Evolutionary conservation across 768 basidiomycete species (phyloP).

Genomic region (Coprinopsis cinerea): DNA sequence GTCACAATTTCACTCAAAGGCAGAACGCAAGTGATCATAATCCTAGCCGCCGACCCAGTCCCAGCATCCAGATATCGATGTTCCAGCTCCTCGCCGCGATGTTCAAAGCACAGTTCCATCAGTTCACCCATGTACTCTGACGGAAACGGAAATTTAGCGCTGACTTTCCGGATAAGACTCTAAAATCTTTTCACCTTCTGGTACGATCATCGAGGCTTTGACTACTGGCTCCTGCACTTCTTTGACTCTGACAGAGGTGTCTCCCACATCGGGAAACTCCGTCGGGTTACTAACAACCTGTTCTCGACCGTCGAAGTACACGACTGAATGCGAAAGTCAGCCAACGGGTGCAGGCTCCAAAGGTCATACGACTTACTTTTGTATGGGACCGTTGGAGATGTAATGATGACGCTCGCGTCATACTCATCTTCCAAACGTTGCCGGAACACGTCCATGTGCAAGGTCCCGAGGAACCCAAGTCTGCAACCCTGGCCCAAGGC

Average conservation of each 20-base stretch:
- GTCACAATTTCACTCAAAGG: conserved; percentile 92
- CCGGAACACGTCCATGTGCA: conserved; percentile 96
- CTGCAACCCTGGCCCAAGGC: conserved; percentile 94
- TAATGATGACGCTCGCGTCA: conserved; percentile 89
- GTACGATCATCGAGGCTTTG: conserved; percentile 89
- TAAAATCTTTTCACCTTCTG: conserved; percentile 56
- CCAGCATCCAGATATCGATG: conserved; percentile 76
- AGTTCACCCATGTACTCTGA: conserved; percentile 90
- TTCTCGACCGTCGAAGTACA: conserved; percentile 56
- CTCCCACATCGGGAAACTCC: conserved; percentile 84
- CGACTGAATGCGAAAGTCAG: no score
- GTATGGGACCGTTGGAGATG: conserved; percentile 93
- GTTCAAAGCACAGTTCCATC: conserved; percentile 89
- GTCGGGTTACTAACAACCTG: conserved; percentile 84
- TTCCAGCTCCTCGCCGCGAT: conserved; percentile 78
- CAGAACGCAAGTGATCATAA: conserved; percentile 77
- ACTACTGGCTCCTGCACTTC: conserved; percentile 91
- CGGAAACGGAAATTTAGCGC: conserved; percentile 1
- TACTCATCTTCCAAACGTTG: conserved; percentile 97
- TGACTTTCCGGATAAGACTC: neutral
- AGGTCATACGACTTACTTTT: conserved; percentile 45
- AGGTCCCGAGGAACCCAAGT: conserved; percentile 89
- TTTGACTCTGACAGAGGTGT: conserved; percentile 53
- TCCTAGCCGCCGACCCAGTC: conserved; percentile 47
- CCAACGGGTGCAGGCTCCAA: no score